phyloP scores from a whole-genome alignment of 78 protist genomes.

The Chrysochromulina tobinii region DNA sequence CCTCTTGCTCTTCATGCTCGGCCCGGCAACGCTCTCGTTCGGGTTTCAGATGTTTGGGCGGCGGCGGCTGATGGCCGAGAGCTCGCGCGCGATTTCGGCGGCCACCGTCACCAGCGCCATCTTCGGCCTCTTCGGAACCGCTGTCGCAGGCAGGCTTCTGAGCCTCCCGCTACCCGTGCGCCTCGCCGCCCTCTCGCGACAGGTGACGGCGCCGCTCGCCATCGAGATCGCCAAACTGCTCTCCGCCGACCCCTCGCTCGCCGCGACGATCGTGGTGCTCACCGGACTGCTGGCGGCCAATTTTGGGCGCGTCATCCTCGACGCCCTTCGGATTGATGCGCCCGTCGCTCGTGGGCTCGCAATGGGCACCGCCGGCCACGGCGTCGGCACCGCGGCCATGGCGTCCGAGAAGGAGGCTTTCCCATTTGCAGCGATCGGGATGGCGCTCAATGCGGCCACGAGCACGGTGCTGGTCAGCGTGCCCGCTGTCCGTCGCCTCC shows the following conservation, averaged over 20 bases:
- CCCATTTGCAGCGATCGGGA: neutral
- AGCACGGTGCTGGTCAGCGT: neutral
- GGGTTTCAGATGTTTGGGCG: neutral
- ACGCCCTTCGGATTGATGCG: neutral
- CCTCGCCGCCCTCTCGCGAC: neutral
- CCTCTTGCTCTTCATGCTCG: neutral
- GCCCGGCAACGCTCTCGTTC: neutral
- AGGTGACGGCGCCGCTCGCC: slow-evolving; percentile 6
- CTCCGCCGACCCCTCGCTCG: neutral
- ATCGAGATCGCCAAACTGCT: neutral
- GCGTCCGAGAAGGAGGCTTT: neutral
- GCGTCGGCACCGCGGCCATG: slow-evolving; percentile 13
- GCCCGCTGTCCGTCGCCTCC: neutral
- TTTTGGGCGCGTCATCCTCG: neutral
- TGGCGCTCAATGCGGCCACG: neutral
- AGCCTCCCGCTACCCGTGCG: neutral
- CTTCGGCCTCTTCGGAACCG: neutral
- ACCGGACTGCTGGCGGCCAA: neutral
- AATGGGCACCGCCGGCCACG: neutral
- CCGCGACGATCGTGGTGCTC: neutral
- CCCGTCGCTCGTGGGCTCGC: neutral
- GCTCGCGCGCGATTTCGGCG: neutral
- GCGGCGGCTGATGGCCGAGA: neutral
- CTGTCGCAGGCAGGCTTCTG: neutral
- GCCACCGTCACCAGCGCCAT: neutral